Conservation (phyloP, 768 basidiomycete species). For the Russula foetens region DNA sequence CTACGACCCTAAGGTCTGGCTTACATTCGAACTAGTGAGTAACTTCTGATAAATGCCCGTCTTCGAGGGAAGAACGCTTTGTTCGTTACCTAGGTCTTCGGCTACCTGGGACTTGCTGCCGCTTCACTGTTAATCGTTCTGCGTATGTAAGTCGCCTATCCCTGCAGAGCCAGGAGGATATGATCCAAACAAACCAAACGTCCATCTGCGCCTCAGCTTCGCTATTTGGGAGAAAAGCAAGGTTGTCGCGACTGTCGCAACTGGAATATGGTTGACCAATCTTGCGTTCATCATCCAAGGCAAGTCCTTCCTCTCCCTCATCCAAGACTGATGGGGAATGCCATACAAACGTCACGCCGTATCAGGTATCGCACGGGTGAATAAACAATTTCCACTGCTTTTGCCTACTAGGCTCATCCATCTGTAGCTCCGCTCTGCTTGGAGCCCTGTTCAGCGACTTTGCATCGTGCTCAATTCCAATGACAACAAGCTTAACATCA, state of each 20-base stretch:
- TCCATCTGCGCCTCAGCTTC: background rate
- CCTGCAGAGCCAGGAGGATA: no score
- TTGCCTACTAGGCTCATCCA: background rate
- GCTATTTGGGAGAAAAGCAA: background rate
- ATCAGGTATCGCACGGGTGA: background rate
- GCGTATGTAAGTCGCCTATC: constrained; percentile 2
- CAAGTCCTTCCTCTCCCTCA: background rate
- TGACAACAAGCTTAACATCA: background rate
- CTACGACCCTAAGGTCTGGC: background rate
- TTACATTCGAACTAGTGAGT: no score
- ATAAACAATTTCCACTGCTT: background rate
- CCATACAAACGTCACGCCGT: background rate
- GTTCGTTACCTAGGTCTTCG: background rate
- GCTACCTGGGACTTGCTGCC: background rate
- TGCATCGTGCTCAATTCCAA: background rate
- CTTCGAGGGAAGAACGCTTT: background rate
- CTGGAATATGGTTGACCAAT: background rate
- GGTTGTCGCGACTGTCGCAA: background rate
- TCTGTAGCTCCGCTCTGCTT: background rate
- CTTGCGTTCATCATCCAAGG: background rate
- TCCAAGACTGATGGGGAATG: no score
- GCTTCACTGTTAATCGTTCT: constrained; percentile 1
- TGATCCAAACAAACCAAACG: no score
- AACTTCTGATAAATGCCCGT: no score
- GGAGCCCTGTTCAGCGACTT: no score